phyloP scores from a whole-genome alignment of 805 yeast species.

The Deakozyma indianensis region DNA sequence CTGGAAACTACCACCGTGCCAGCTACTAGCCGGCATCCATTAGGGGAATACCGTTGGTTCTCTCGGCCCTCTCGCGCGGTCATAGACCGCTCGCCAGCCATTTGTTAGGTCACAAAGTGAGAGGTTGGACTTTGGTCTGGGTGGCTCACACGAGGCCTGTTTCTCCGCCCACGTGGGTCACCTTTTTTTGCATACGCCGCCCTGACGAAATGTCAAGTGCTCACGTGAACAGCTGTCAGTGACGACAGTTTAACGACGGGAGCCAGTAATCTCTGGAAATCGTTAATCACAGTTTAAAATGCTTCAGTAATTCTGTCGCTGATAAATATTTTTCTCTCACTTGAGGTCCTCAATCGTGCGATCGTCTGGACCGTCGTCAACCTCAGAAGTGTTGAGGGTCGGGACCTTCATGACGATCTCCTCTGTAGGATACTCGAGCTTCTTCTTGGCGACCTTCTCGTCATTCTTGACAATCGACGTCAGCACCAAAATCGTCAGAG shows the following conservation, averaged over 20 bases:
- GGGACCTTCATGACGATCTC: conserved; percentile 16
- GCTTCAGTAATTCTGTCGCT: too few species aligned
- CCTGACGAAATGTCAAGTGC: too few species aligned
- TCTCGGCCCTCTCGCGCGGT: conserved; percentile 24
- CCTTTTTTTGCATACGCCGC: too few species aligned
- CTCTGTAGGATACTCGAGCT: conserved; percentile 4
- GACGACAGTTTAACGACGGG: too few species aligned
- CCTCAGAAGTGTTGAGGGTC: conserved; percentile 13
- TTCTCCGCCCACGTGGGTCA: too few species aligned
- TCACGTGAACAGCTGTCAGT: too few species aligned
- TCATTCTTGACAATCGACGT: conserved; percentile 20
- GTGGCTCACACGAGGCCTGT: too few species aligned
- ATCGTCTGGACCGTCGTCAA: conserved; percentile 20
- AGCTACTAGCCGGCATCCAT: conserved; percentile 79
- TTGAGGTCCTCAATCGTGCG: conserved; percentile 23
- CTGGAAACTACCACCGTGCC: conserved; percentile 70
- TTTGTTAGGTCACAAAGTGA: background rate
- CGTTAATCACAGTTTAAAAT: too few species aligned
- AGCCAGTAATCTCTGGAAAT: too few species aligned
- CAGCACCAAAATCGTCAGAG: conserved; percentile 46
- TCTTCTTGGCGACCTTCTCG: conserved; percentile 15
- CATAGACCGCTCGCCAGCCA: conserved; percentile 13
- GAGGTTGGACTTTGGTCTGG: conserved; percentile 19
- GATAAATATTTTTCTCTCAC: too few species aligned
- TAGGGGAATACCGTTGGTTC: conserved; percentile 31